These are phyloP conservation scores for Paraconiothyrium sp. DNA, from an alignment of 2,329 filamentous ascomycete species.

Conservation along the genomic window DNA sequence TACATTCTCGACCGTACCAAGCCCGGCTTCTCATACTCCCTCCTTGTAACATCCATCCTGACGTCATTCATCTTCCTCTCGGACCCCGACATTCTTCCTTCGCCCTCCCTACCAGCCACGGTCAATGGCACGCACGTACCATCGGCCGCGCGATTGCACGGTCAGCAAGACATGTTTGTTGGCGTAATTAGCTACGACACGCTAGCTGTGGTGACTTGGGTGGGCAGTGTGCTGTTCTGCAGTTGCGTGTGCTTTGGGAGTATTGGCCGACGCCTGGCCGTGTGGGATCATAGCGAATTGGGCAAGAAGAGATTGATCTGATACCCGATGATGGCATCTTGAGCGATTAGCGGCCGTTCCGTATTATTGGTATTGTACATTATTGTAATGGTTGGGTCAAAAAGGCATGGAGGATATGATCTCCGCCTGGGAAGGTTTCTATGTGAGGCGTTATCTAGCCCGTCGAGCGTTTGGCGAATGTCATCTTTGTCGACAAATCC, in stretches of 20 bases:
- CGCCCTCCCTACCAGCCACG: conserved; percentile 34
- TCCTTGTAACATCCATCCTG: conserved; percentile 76
- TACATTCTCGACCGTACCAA: conserved; percentile 93
- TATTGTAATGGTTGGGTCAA: conserved; percentile 11
- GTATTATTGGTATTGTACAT: conserved; percentile 1
- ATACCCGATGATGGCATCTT: neutral
- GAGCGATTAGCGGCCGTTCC: neutral
- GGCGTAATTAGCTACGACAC: conserved; percentile 69
- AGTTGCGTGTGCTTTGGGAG: conserved; percentile 96
- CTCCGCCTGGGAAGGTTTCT: neutral
- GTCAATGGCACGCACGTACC: conserved; percentile 37
- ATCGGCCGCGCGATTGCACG: conserved; percentile 17
- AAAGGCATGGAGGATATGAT: conserved; percentile 4
- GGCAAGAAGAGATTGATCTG: neutral
- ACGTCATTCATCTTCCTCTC: conserved; percentile 78
- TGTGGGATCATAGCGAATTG: conserved; percentile 31
- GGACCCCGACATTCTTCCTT: conserved; percentile 79
- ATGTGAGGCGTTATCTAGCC: neutral
- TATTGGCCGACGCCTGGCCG: conserved; percentile 80
- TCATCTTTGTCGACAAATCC: neutral
- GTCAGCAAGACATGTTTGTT: conserved; percentile 51
- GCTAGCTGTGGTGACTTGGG: conserved; percentile 82
- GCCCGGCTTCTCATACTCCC: conserved; percentile 82
- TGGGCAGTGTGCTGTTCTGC: conserved; percentile 92
- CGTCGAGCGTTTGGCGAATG: neutral